These are phyloP conservation scores for Mariannaea sp. DNA, from an alignment of 2,329 filamentous ascomycete genomes.

Conservation along the genomic window DNA sequence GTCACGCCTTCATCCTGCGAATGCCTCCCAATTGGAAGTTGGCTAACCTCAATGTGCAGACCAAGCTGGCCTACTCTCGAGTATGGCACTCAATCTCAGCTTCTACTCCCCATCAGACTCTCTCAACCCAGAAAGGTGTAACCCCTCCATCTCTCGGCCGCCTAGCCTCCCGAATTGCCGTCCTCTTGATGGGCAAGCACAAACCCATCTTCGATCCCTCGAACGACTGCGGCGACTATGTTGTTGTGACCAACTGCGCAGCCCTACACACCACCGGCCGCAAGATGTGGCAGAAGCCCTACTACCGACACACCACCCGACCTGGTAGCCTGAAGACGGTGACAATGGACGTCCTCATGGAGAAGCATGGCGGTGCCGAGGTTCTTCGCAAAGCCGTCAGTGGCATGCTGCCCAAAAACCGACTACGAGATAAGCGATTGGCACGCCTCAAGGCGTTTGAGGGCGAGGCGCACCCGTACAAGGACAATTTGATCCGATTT, in stretches of 20 bases:
- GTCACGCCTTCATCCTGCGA: conserved; percentile 20
- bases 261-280: conserved; percentile 87
- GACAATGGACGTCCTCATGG: conserved; percentile 94
- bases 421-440: conserved; percentile 84
- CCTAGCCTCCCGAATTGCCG: conserved; percentile 84
- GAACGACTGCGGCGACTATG: conserved; percentile 98
- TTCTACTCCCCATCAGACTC: conserved; percentile 65
- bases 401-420: conserved; percentile 98
- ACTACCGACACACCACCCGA: conserved; percentile 92
- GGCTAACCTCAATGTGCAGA: conserved; percentile 58
- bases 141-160: conserved; percentile 84
- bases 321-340: conserved; percentile 86
- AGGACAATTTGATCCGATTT: conserved; percentile 81
- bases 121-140: conserved; percentile 61
- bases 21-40: conserved; percentile 12
- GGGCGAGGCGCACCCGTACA: conserved; percentile 88
- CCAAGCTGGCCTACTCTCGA: conserved; percentile 92
- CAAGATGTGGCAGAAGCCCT: conserved; percentile 92
- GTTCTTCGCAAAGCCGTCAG: conserved; percentile 88
- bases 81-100: conserved; percentile 89
- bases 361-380: conserved; percentile 91
- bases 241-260: conserved; percentile 89
- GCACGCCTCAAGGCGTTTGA: conserved; percentile 94
- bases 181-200: conserved; percentile 95
- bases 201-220: conserved; percentile 98